These are phyloP conservation scores for Castanea mollissima DNA, from an alignment of 306 rosid genomes.

Conservation along the genomic window DNA sequence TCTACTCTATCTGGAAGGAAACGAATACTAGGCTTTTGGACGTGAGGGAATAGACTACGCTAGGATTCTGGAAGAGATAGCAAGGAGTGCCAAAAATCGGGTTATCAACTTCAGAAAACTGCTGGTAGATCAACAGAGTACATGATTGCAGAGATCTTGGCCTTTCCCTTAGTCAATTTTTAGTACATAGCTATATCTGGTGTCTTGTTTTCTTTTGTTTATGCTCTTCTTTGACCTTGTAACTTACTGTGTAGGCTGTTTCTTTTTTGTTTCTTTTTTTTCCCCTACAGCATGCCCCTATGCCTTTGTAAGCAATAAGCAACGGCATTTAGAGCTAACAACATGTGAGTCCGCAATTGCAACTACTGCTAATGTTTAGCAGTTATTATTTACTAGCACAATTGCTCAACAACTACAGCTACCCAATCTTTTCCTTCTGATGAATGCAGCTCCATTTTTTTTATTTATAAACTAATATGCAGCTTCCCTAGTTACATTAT, in stretches of 20 bases:
- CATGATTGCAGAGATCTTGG: background rate
- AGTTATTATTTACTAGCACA: background rate
- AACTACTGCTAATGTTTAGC: background rate
- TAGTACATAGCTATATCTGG: background rate
- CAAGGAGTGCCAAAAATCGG: background rate
- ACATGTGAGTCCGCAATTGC: background rate
- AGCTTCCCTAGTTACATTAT: background rate
- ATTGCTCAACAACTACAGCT: background rate
- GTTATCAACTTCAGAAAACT: background rate
- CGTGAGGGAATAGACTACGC: background rate
- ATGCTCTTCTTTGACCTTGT: background rate
- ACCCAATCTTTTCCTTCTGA: background rate
- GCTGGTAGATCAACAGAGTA: constrained; percentile 1
- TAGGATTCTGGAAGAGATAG: background rate
- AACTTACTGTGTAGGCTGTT: background rate
- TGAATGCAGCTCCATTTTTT: background rate
- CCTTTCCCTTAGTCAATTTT: background rate
- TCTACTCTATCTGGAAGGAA: background rate
- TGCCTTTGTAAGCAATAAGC: background rate
- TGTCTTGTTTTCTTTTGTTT: background rate
- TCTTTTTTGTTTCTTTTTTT: background rate
- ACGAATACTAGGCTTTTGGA: background rate
- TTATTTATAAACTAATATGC: too few relatives aligned
- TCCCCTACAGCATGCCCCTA: background rate
- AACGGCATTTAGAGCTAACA: background rate